Evolutionary conservation across 2,329 filamentous ascomycete species (phyloP), one percentile per base, ranked within the genome.

Genomic region (Chalara sp.): DNA sequence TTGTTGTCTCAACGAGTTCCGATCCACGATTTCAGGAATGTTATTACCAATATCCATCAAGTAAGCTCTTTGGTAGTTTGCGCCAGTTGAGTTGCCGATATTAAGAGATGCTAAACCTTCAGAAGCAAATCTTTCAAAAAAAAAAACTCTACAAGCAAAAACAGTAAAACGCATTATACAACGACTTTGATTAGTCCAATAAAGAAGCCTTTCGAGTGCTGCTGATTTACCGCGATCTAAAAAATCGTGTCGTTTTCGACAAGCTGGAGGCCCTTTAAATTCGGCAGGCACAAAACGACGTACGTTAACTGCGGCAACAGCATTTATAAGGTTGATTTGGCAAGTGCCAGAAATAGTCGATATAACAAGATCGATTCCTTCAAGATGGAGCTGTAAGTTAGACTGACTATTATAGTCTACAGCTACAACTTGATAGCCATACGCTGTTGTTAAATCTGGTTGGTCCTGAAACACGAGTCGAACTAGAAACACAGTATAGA

Each of bases 121-220:
- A 0, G 81, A 82, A 21, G 80, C 80, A 60, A 90, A 89, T 1
- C 85, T 74, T 63, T 90, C 86, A 2, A 21, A 21, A 72, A 89
- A 90, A 56, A 90, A 81, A 32, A 89, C 67, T 21, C 87, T 87
- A 58, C 87, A 90, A 0, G 82, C 79, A 65, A 90, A 89, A 29
- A 83, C 73, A 0, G 86, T 89, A 53, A 78, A 87, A 41, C 77
- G 75, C 70, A 90, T 86, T 44, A 72, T 68, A 52, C 73, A 67
- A 1, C 71, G 68, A 41, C 58, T 64, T 3, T 71, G 68, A 5
- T 69, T 63, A 12, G 72, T 67, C 65, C 79, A 83, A 46, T 80
- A 72, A 45, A 75, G 71, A 4, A 88, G 68, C 12, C 78, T 71
- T 2, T 72, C 70, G 5, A 84, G 69, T 1, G 83, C 82, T n/a